A percentile compares a stretch with the other conserved stretches of the same genome.
Evolutionary conservation across 495 filamentous ascomycete genomes (phyloP).

Genomic region (Hypoxylon trugodes): DNA sequence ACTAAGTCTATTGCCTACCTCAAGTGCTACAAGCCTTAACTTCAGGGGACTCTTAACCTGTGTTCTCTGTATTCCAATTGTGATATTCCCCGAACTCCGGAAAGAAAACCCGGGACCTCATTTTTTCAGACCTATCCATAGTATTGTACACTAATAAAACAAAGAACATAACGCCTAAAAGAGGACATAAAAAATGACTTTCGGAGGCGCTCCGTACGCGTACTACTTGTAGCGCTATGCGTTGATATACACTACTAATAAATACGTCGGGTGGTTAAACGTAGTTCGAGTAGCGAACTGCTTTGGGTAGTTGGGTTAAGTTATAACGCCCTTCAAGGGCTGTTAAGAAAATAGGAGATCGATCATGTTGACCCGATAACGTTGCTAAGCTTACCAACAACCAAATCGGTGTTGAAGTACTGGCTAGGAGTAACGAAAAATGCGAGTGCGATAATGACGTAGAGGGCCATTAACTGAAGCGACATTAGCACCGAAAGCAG

Average conservation of each 20-base stretch:
- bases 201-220: background rate
- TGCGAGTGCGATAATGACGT: conserved; percentile 85
- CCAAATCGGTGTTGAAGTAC: conserved; percentile 39
- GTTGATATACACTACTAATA: background rate
- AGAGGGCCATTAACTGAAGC: conserved; percentile 61
- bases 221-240: conserved; percentile 1
- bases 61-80: background rate
- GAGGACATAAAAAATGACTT: conserved; percentile 14
- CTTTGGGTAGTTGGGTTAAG: background rate
- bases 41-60: background rate
- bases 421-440: conserved; percentile 90
- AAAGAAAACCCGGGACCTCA: conserved; percentile 11
- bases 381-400: conserved; percentile 5
- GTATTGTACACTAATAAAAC: conserved; percentile 25
- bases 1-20: too few relatives aligned
- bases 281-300: conserved; percentile 1
- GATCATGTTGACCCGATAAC: conserved; percentile 30
- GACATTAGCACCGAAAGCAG: conserved; percentile 26
- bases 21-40: too few relatives aligned
- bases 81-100: background rate
- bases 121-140: conserved; percentile 14
- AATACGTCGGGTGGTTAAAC: conserved; percentile 2
- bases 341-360: background rate
- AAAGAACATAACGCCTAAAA: conserved; percentile 9
- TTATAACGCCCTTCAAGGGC: conserved; percentile 5